Percentiles rank a stretch among this genome's conserved stretches.
These are phyloP conservation scores for Aureobasidium sp. DNA, from an alignment of 2,329 filamentous ascomycete genomes.

Conservation along the genomic window DNA sequence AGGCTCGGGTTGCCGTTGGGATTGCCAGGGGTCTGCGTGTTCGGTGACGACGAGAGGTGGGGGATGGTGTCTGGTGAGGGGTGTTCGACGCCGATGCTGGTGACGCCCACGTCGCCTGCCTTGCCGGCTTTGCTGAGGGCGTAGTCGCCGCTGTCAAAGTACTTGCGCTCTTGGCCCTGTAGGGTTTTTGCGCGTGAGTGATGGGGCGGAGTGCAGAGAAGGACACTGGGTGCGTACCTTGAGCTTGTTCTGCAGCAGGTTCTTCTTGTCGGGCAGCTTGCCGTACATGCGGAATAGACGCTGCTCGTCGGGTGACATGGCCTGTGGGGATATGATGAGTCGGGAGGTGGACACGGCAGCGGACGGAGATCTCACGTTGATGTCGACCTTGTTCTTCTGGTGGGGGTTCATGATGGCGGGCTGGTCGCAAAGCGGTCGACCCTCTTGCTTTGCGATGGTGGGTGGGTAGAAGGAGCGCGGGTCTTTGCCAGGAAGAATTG, in stretches of 20 bases:
- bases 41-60: constrained; percentile 28
- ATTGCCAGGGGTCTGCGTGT: constrained; percentile 16
- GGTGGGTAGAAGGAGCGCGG: background rate
- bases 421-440: background rate
- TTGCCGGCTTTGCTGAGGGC: constrained; percentile 95
- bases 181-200: background rate
- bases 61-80: constrained; percentile 50
- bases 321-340: constrained; percentile 46
- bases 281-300: constrained; percentile 94
- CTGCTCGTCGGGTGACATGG: constrained; percentile 89
- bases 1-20: constrained; percentile 21
- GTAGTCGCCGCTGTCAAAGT: constrained; percentile 93
- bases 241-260: constrained; percentile 94
- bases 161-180: constrained; percentile 74
- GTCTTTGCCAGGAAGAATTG: constrained; percentile 3
- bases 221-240: constrained; percentile 49
- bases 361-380: constrained; percentile 62
- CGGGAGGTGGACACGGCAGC: background rate
- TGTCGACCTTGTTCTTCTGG: constrained; percentile 97
- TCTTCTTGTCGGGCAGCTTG: constrained; percentile 93
- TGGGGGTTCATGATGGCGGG: constrained; percentile 71
- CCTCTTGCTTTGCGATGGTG: background rate
- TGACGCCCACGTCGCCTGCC: constrained; percentile 86
- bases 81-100: constrained; percentile 88
- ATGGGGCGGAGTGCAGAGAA: background rate